phyloP scores from a whole-genome alignment of 768 basidiomycete species.

The Pleurotus pulmonarius region DNA sequence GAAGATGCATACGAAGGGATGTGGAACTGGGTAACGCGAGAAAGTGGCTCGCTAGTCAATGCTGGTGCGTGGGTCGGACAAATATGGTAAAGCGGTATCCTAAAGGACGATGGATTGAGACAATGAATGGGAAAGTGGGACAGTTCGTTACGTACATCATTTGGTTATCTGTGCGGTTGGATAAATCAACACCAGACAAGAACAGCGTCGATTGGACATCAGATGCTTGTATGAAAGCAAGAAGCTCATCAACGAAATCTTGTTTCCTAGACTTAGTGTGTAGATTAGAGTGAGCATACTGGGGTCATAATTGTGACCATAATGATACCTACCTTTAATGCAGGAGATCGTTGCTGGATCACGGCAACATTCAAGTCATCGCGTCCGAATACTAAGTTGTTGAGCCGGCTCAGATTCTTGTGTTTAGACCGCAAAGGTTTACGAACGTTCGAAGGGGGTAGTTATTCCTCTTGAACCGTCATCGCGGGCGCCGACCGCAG shows the following conservation, averaged over 20 bases:
- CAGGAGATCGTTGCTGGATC: constrained; percentile 78
- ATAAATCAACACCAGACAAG: constrained; percentile 71
- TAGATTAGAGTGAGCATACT: constrained; percentile 21
- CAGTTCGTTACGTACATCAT: constrained; percentile 53
- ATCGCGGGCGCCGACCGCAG: constrained; percentile 73
- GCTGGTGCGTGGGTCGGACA: constrained; percentile 38
- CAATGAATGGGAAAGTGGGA: background rate
- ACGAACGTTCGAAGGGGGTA: constrained; percentile 73
- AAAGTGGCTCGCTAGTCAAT: constrained; percentile 40
- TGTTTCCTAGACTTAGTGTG: constrained; percentile 50
- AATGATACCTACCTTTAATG: constrained; percentile 53
- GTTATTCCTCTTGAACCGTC: constrained; percentile 58
- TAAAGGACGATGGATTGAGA: constrained; percentile 18
- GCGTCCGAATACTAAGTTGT: constrained; percentile 60
- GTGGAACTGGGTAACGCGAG: constrained; percentile 39
- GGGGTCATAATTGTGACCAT: background rate
- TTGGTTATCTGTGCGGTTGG: constrained; percentile 71
- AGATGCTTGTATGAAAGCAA: constrained; percentile 51
- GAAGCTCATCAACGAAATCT: constrained; percentile 55
- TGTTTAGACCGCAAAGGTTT: background rate
- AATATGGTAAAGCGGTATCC: constrained; percentile 65
- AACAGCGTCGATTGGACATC: constrained; percentile 54
- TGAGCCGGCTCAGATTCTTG: no score
- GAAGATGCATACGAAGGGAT: constrained; percentile 55
- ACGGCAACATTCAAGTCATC: constrained; percentile 47